Evolutionary conservation across 805 yeast species (phyloP), one percentile per base, ranked within the genome.

Genomic region (Pichia cephalocereana): DNA sequence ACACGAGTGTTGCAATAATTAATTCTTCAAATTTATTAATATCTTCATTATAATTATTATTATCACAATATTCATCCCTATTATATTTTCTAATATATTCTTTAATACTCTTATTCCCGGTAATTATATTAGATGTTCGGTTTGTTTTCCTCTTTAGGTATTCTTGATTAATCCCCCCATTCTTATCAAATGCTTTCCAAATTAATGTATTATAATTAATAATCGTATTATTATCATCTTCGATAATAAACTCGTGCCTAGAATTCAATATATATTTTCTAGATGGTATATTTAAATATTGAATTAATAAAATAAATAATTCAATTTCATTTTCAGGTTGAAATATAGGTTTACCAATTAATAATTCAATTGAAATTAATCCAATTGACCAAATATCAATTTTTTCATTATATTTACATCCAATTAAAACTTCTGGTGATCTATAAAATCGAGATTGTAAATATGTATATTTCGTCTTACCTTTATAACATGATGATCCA

Each of bases 311-410:
- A 1, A 72, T 70, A 32, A 76, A 56, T 42, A 77, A 72, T 41
- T 75, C 79, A 31, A 66, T 59, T 52, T 78, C 82, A 48, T 70
- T 70, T 40, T 65, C 67, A 1, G 77, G 79, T 5, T 80, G 76
- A 38, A 77, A 68, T 12, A 76, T 51, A 0, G 65, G 77, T 51
- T 31, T 69, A 53, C 83, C 83, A 57, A 53, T 72, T 56, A 85
- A 90, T 43, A 91, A 69, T 64, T 93, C 99, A 1, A 93, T 95
- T 34, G 88, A 79, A 45, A 93, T 87, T 62, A 97, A 86, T 0
- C 96, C 99, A 41, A 90, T 69, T 0, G 98, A 91, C 99, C 99
- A 93, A 80, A 91, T 68, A 55, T 77, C 83, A 37, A 78, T 77
- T 54, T 67, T 71, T n/a, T 63, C 61, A 50, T 69, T 61, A 56